These are phyloP conservation scores for Sporisorium graminicola DNA, from an alignment of 1,284 basidiomycete species.

Conservation along the genomic window DNA sequence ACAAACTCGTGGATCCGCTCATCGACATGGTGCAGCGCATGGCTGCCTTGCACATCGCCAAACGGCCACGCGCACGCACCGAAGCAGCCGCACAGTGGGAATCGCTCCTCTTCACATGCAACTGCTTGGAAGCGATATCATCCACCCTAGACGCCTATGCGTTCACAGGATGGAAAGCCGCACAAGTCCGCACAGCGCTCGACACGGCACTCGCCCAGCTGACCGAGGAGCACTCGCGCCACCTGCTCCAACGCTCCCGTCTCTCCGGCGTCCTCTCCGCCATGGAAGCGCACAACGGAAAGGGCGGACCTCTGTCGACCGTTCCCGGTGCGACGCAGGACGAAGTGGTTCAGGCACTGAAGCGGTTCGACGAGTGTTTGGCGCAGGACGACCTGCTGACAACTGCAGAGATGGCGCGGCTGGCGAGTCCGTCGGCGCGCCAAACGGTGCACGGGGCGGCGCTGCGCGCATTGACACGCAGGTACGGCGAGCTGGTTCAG, in stretches of 20 bases:
- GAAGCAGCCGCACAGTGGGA: slow-evolving; percentile 46
- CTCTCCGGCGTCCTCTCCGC: slow-evolving; percentile 10
- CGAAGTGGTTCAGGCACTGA: slow-evolving; percentile 18
- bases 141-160: slow-evolving; percentile 18
- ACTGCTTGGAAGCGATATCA: slow-evolving; percentile 49
- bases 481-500: slow-evolving; percentile 32
- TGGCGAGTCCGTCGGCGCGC: slow-evolving; percentile 31
- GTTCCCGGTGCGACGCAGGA: not conserved
- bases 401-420: slow-evolving; percentile 20
- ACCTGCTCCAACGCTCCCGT: slow-evolving; percentile 30
- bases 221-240: slow-evolving; percentile 9
- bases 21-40: slow-evolving; percentile 38
- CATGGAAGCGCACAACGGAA: not conserved
- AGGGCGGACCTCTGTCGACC: not conserved
- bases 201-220: slow-evolving; percentile 7
- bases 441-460: slow-evolving; percentile 34
- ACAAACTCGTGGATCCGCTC: slow-evolving; percentile 54
- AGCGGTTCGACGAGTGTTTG: slow-evolving; percentile 38
- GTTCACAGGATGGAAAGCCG: slow-evolving; percentile 28
- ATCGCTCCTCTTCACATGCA: slow-evolving; percentile 37
- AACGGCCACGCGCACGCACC: slow-evolving; percentile 12
- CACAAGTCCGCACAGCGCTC: slow-evolving; percentile 1
- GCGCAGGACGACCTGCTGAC: slow-evolving; percentile 47
- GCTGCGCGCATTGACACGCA: slow-evolving; percentile 27
- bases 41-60: slow-evolving; percentile 20